Base-by-base conservation (phyloP, 139 green algal species). In the Klebsormidium nitens region DNA sequence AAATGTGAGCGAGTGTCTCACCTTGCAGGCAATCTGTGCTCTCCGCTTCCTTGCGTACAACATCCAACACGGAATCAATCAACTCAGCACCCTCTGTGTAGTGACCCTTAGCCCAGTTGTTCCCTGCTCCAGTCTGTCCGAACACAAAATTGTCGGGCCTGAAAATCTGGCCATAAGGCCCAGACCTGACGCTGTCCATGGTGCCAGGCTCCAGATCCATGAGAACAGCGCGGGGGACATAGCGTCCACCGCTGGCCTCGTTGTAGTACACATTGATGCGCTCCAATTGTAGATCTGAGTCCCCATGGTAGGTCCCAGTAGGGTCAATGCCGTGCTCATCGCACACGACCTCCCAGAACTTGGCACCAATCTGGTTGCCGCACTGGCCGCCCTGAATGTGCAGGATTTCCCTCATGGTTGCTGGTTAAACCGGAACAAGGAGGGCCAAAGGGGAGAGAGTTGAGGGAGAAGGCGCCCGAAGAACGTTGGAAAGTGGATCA, bases 251-350 rank as follows among this genome's bases (percentile, higher is more conserved):
- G 35, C 86, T 93, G 59, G 94, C 94, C 84, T 99, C 94, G 77
- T 97, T 99, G 87, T 95, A 99, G 86, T 99, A 99, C 11, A 99
- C 94, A 76, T 98, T 99, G 84, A 99, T 94, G 71, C 94, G 89
- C 87, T 99, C 94, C 47, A 99, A 83, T 86, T 98, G 94, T 47
- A 99, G 85, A 80, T 98, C 94, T 17, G 81, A 90, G 84, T 97
- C 91, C 39, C 93, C 93, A 42, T 88, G 82, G 85, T 95, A 96
- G 57, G 88, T 91, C 40, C 93, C 93, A 17, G 90, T 95, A 37
- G 92, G 87, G 79, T 97, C 92, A 23, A 98, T 84, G 64, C 92
- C 72, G 48, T 80, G 72, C 72, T 80, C 72, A 26, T 80, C 72
- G 50, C 72, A 80, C 6, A 80, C 60, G 14, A 86, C 80, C 68